Evolutionary conservation across 2,329 filamentous ascomycete species (phyloP), one percentile per base, ranked within the genome.

Genomic region (Pestalotiopsis sp.): DNA sequence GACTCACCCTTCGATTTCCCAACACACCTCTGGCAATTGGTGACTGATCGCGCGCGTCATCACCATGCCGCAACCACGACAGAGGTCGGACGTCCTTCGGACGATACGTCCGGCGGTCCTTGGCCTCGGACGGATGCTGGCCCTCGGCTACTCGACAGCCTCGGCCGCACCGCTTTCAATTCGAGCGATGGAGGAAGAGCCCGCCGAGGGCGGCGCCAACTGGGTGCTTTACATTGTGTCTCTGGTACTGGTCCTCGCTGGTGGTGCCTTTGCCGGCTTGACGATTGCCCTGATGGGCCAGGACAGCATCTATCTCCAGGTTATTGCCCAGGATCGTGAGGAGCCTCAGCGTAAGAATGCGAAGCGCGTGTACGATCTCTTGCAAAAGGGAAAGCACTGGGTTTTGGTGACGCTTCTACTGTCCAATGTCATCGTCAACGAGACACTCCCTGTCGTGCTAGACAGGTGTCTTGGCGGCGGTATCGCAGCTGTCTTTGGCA

Each of bases 401-500:
- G 95, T 99, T 23, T 85, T 99, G 68, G 96, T 99, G 66, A 98
- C 96, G 2, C 84, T 99, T 31, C 87, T 99, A 7, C 85, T 99
- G 68, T 94, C 94, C 80, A 99, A 99, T 80, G 96, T 99, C 77
- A 97, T 99, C 75, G 97, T 97, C 73, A 98, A 99, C 80, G 96
- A 98, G 82, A 97, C 95, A 2, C 85, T 98, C 14, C 96, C 96
- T 36, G 97, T 99, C 71, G 93, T 99, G 12, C 88, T 99, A 65
- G 96, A 99, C 81, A 88, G 96, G 68, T 97, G 94, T 68, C 88
- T 99, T 20, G 96, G 96, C 38, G 96, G 96, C 73, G 96, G 96
- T 72, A 95, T 97, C 85, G 95, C 95, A 70, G 96, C 96, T 70
- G 94, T 98, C 25, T 87, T 98, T 66, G 94, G 95, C 75, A 97